These are phyloP conservation scores for Scytalidium lignicola DNA, from an alignment of 2,329 filamentous ascomycete genomes.

Conservation along the genomic window DNA sequence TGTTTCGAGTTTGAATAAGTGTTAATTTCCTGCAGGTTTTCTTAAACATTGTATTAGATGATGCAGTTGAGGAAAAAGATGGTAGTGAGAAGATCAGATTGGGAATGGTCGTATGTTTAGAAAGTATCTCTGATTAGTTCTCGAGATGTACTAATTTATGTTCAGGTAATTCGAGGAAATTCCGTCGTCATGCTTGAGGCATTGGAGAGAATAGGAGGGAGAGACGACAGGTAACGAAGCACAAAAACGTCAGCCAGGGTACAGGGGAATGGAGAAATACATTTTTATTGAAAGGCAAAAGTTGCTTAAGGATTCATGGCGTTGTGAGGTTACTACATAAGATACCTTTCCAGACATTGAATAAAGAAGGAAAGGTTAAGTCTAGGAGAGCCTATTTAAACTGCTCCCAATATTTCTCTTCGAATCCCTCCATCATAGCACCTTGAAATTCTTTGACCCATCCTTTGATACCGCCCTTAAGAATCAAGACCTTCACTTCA, in stretches of 20 bases:
- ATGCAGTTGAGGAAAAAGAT: constrained; percentile 90
- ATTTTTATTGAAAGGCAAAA: constrained; percentile 3
- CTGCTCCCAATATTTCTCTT: constrained; percentile 33
- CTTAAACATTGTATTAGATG: constrained; percentile 95
- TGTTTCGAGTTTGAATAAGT: neutral
- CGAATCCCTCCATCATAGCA: constrained; percentile 45
- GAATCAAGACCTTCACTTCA: constrained; percentile 39
- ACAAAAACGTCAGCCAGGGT: neutral
- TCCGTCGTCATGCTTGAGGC: constrained; percentile 98
- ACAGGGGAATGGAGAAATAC: neutral
- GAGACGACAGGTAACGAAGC: constrained; percentile 32
- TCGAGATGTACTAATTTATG: neutral
- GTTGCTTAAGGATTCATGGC: constrained; percentile 15
- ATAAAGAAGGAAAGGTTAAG: constrained; percentile 11
- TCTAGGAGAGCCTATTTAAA: constrained; percentile 15
- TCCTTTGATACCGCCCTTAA: constrained; percentile 49
- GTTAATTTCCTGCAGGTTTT: constrained; percentile 63
- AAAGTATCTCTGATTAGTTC: neutral
- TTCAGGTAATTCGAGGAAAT: constrained; percentile 88
- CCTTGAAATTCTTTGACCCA: constrained; percentile 47
- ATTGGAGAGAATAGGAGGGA: constrained; percentile 59
- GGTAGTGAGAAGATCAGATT: constrained; percentile 85
- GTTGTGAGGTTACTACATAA: constrained; percentile 18
- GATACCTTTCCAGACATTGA: constrained; percentile 19
- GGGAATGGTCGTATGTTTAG: constrained; percentile 77